A percentile compares a stretch with the other conserved stretches of the same genome.
phyloP scores from a whole-genome alignment of 352 stramenopile genomes.

The Phytophthora tubulina region DNA sequence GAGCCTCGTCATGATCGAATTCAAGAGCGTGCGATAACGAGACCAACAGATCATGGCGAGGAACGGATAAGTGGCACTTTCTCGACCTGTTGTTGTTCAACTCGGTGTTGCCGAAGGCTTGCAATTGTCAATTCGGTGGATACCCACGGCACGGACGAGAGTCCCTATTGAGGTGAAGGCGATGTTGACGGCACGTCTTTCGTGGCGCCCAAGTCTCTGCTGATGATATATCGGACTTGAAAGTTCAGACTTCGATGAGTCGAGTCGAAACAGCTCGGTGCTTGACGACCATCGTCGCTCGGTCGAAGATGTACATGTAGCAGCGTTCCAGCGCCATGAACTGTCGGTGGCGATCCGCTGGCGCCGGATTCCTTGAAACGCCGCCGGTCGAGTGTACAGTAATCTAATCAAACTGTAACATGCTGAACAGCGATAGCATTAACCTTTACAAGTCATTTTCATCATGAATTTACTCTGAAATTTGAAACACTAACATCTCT shows the following conservation, averaged over 20 bases:
- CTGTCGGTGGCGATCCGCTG: constrained; percentile 13
- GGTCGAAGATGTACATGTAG: constrained; percentile 5
- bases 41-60: constrained; percentile 11
- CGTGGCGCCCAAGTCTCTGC: not conserved
- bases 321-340: constrained; percentile 22
- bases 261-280: not conserved
- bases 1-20: constrained; percentile 7
- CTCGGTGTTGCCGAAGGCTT: constrained; percentile 1
- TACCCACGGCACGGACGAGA: constrained; percentile 9
- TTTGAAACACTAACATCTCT: not conserved
- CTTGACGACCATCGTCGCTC: constrained; percentile 2
- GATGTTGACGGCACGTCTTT: not conserved
- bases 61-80: constrained; percentile 9
- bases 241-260: constrained; percentile 10
- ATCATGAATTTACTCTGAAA: not conserved
- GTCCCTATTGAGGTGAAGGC: not conserved
- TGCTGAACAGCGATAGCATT: not conserved
- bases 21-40: not conserved
- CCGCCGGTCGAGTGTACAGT: constrained; percentile 2
- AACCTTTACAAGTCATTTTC: not conserved
- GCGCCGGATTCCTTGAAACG: not conserved
- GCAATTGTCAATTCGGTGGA: constrained; percentile 12
- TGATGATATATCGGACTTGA: constrained; percentile 6
- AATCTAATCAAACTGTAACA: not conserved
- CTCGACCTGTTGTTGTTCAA: constrained; percentile 24